Evolutionary conservation across 768 basidiomycete species (phyloP).

Genomic region (Stropharia rugosoannulata): DNA sequence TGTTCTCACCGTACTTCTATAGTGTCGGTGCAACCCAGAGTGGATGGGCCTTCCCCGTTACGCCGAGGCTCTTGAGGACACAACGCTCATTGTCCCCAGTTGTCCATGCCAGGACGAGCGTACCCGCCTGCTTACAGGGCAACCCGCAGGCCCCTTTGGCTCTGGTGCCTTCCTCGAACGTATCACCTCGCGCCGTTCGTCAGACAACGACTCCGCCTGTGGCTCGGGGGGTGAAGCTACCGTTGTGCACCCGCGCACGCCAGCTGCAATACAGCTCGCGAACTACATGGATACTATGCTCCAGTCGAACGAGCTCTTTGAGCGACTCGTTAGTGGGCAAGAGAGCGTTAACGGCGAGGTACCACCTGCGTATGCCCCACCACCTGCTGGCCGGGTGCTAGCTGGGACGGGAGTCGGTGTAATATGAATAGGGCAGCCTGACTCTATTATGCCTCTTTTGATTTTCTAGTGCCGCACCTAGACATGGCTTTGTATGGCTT

Average conservation of each 20-base stretch:
- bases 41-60: conserved; percentile 82
- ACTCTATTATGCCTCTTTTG: no score
- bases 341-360: conserved; percentile 80
- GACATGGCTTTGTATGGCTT: no score
- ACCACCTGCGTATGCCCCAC: conserved; percentile 70
- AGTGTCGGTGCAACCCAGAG: conserved; percentile 84
- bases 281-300: conserved; percentile 33
- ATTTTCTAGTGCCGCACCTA: no score
- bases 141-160: conserved; percentile 9
- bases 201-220: conserved; percentile 25
- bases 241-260: conserved; percentile 27
- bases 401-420: background rate
- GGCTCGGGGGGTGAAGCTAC: conserved; percentile 36
- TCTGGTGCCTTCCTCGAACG: conserved; percentile 25
- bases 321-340: conserved; percentile 79
- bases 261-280: conserved; percentile 26
- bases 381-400: background rate
- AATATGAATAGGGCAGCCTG: no score
- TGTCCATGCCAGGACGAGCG: conserved; percentile 46
- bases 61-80: conserved; percentile 44
- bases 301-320: conserved; percentile 58
- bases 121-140: conserved; percentile 2
- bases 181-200: conserved; percentile 31
- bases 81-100: conserved; percentile 27
- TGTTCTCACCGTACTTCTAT: background rate